phyloP scores from a whole-genome alignment of 352 stramenopile genomes.

The Globisporangium camurandrum region DNA sequence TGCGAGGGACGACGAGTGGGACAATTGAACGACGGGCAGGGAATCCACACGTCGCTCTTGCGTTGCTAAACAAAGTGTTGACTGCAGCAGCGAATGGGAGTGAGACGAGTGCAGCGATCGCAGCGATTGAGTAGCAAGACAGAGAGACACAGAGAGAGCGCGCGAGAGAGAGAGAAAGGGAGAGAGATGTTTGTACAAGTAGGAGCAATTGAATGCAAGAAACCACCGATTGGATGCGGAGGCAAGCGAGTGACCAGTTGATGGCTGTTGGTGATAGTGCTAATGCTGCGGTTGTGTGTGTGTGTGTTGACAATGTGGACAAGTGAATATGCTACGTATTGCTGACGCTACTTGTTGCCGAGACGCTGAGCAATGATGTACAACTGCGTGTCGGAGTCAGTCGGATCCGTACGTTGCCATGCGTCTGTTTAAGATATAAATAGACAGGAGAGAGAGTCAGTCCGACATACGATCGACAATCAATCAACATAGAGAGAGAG shows the following conservation, averaged over 20 bases:
- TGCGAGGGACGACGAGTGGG: too few species aligned
- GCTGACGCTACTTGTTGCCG: neutral
- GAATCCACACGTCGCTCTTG: too few species aligned
- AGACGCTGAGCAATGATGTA: neutral
- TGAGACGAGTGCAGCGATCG: too few species aligned
- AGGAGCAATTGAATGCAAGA: neutral
- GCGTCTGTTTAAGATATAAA: slow-evolving; percentile 4
- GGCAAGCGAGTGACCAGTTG: neutral
- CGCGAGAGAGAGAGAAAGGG: neutral
- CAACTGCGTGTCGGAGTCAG: neutral
- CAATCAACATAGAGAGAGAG: too few species aligned
- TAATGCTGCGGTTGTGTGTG: neutral
- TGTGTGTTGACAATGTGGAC: neutral
- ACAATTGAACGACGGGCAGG: neutral
- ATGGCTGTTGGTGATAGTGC: too few species aligned
- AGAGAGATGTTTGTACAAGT: neutral
- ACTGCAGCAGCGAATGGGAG: too few species aligned
- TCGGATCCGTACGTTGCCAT: slow-evolving; percentile 8
- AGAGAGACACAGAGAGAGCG: neutral
- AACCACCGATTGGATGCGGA: neutral
- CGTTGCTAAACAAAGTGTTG: too few species aligned
- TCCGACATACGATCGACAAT: too few species aligned
- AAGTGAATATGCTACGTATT: neutral
- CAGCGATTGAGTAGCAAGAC: neutral
- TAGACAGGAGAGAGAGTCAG: too few species aligned